A percentile compares a stretch with the other conserved stretches of the same genome.
phyloP scores from a whole-genome alignment of 306 rosid genomes.

The Astragalus glycyphyllos region DNA sequence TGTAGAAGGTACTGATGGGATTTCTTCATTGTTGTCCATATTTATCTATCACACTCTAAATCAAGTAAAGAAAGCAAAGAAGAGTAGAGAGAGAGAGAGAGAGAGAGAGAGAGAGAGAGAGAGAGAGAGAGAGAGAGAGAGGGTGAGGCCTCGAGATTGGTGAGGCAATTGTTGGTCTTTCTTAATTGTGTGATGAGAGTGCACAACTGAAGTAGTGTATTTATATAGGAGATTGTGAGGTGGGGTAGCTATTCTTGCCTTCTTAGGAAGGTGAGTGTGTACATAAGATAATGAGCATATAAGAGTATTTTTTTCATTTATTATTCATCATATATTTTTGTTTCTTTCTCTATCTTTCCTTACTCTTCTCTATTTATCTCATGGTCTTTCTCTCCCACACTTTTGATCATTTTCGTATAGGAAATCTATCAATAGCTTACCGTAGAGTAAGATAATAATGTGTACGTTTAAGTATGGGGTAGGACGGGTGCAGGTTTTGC shows the following conservation, averaged over 20 bases:
- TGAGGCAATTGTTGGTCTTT: constrained; percentile 37
- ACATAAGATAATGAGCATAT: background rate
- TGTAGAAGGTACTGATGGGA: constrained; percentile 55
- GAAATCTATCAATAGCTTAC: no score
- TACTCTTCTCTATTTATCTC: no score
- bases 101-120: no score
- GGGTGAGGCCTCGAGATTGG: constrained; percentile 21
- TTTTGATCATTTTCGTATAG: no score
- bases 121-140: background rate
- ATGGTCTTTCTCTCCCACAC: no score
- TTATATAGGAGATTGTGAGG: constrained; percentile 36
- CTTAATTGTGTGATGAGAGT: constrained; percentile 37
- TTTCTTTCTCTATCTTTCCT: no score
- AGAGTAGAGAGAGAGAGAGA: background rate
- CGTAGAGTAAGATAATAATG: no score
- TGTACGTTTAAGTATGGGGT: no score
- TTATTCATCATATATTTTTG: no score
- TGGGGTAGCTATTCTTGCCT: background rate
- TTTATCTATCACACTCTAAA: constrained; percentile 36
- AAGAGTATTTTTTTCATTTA: no score
- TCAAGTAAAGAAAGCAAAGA: background rate
- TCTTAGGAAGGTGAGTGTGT: constrained; percentile 9
- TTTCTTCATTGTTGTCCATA: constrained; percentile 57
- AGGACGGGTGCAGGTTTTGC: no score
- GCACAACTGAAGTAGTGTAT: background rate